phyloP scores from a whole-genome alignment of 2,329 filamentous ascomycete genomes.

The Hypoxylon sp. region DNA sequence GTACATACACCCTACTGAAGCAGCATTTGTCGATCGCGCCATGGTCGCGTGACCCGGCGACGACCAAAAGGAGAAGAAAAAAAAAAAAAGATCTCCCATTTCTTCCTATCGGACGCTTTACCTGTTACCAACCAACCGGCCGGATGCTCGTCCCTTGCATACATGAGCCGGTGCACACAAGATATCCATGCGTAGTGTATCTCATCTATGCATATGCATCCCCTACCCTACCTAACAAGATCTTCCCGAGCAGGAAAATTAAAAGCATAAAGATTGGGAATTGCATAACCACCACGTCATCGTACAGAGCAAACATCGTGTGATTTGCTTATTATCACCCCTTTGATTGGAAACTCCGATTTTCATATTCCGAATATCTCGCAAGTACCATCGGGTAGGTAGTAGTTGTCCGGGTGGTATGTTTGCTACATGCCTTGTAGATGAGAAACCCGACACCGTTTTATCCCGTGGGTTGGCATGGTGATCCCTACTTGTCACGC shows the following conservation, averaged over 20 bases:
- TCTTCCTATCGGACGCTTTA: not conserved
- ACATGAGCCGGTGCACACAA: not conserved
- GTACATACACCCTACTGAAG: no score
- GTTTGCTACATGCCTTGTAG: not conserved
- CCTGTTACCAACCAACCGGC: not conserved
- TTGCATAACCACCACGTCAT: conserved; percentile 1
- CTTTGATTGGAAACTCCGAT: not conserved
- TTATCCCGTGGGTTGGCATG: not conserved
- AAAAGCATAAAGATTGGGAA: not conserved
- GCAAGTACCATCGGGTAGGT: not conserved
- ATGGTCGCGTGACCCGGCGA: not conserved
- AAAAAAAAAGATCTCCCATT: not conserved
- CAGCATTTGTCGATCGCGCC: conserved; percentile 1
- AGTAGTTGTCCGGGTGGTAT: not conserved
- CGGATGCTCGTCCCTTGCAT: conserved; percentile 1
- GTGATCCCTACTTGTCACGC: not conserved
- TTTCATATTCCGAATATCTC: not conserved
- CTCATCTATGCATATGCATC: not conserved
- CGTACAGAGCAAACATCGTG: conserved; percentile 1
- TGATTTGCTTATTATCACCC: not conserved
- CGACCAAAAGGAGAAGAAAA: not conserved
- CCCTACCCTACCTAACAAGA: conserved; percentile 2
- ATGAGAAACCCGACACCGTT: not conserved
- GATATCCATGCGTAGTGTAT: not conserved
- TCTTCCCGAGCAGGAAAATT: not conserved